Percentiles rank a stretch among this genome's conserved stretches.
These are phyloP conservation scores for Calonectria pseudoreteaudii DNA, from an alignment of 2,329 filamentous ascomycete species.

Conservation along the genomic window DNA sequence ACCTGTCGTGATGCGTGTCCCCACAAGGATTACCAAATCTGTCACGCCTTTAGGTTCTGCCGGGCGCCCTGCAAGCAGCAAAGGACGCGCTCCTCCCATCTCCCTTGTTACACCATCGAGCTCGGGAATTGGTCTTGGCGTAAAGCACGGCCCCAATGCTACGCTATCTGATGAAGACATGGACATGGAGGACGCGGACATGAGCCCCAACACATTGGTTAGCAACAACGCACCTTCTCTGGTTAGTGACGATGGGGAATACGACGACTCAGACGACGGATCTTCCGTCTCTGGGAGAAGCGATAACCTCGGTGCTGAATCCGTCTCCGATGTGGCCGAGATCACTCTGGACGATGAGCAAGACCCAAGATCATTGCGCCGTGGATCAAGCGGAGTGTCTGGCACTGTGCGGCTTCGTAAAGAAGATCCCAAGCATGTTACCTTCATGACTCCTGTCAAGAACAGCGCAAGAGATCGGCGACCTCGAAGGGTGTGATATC, in stretches of 20 bases:
- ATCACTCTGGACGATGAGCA: constrained; percentile 71
- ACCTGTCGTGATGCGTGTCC: constrained; percentile 67
- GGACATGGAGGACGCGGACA: constrained; percentile 68
- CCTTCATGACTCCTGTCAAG: constrained; percentile 65
- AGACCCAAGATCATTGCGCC: constrained; percentile 58
- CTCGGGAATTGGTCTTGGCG: constrained; percentile 32
- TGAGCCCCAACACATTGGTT: constrained; percentile 76
- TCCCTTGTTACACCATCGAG: constrained; percentile 53
- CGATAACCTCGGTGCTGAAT: constrained; percentile 68
- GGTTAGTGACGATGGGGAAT: constrained; percentile 84
- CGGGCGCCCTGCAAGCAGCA: constrained; percentile 67
- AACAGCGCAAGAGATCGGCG: constrained; percentile 51
- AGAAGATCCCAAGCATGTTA: constrained; percentile 67
- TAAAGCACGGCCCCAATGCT: constrained; percentile 36
- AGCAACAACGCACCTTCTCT: constrained; percentile 84
- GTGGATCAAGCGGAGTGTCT: constrained; percentile 56
- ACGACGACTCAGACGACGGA: constrained; percentile 76
- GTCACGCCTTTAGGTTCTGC: constrained; percentile 56
- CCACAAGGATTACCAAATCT: constrained; percentile 68
- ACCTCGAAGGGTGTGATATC: constrained; percentile 42
- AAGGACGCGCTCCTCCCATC: constrained; percentile 59
- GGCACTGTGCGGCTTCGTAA: constrained; percentile 64
- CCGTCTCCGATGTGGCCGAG: constrained; percentile 70
- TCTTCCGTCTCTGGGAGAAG: constrained; percentile 70
- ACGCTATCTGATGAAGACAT: constrained; percentile 58